These are phyloP conservation scores for Chloris gayana DNA, from an alignment of 176 grass and related monocot species.

Conservation along the genomic window DNA sequence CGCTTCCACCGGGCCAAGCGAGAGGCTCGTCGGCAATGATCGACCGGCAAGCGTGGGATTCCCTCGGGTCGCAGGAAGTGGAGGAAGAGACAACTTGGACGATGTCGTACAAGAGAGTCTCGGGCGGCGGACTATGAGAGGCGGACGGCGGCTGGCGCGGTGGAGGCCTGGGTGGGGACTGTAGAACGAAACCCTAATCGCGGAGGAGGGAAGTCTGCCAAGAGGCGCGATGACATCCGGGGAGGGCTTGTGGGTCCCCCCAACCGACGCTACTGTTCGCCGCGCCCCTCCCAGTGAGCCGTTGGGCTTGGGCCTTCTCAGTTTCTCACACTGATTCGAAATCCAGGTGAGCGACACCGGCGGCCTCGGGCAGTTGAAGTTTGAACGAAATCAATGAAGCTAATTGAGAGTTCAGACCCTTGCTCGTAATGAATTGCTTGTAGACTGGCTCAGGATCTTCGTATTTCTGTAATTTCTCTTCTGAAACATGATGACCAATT, in stretches of 20 bases:
- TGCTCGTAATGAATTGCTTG: too few relatives aligned
- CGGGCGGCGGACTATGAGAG: too few relatives aligned
- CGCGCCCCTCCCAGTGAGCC: too few relatives aligned
- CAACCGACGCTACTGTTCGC: too few relatives aligned
- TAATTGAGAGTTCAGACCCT: too few relatives aligned
- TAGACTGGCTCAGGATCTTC: too few relatives aligned
- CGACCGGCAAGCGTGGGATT: neutral
- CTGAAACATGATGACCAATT: neutral
- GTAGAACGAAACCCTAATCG: constrained; percentile 20
- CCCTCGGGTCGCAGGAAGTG: neutral
- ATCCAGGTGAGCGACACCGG: neutral
- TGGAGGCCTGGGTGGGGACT: neutral
- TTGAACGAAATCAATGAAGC: too few relatives aligned
- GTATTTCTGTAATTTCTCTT: neutral
- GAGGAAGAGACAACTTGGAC: too few relatives aligned
- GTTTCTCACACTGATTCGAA: neutral
- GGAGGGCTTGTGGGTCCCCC: too few relatives aligned
- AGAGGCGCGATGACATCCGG: too few relatives aligned
- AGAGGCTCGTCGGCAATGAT: neutral
- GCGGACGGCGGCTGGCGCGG: neutral
- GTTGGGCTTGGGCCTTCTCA: neutral
- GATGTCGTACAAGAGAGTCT: too few relatives aligned
- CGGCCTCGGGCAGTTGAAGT: too few relatives aligned
- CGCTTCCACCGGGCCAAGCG: neutral
- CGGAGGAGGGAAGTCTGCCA: neutral